Base-by-base conservation (phyloP, 345 rosid genomes). In the Passiflora organensis region DNA sequence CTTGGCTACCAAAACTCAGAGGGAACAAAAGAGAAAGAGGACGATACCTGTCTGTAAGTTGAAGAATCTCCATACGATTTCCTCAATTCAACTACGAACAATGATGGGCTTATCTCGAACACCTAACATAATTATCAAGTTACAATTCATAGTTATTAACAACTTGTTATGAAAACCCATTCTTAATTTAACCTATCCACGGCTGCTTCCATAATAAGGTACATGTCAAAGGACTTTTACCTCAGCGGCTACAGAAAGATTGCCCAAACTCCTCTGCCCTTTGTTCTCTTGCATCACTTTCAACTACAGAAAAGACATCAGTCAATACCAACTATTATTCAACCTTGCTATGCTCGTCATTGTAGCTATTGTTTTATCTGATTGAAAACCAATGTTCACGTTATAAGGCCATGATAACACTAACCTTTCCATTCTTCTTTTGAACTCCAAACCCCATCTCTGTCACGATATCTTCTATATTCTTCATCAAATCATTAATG, bases 371-470 rank as follows among this genome's bases (percentile, higher is more conserved):
- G n/a, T n/a, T n/a, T n/a, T n/a, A n/a, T n/a, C n/a, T n/a, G n/a
- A n/a, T n/a, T n/a, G n/a, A n/a, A n/a, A n/a, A n/a, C n/a, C n/a
- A n/a, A n/a, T n/a, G n/a, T n/a, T 6, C 1, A 16, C 23, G 39
- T 25, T 9, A 5, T 6, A 25, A 41, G 19, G 23, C 20, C 25
- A 43, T 38, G 50, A 15, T 34, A 58, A 39, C 24, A 67, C 80
- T 51, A 53, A 91, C 96, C 82, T 49, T 82, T 17, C 91, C 93
- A 59, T 88, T 82, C 74, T 72, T 91, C 76, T 81, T 91, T 46
- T 72, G 90, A 56, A 86, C 95, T 51, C 71, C 80, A 64, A 74
- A 91, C 66, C 99, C 96, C 99, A 91, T 91, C 71, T 81, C 79
- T 2, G 72, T 84, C 13, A 68, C 93, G 1, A 61, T 72, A 47